Evolutionary conservation across 1,139 yeast genomes (phyloP), one percentile per base, ranked within the genome.

Genomic region (Yamadazyma jaroonii): DNA sequence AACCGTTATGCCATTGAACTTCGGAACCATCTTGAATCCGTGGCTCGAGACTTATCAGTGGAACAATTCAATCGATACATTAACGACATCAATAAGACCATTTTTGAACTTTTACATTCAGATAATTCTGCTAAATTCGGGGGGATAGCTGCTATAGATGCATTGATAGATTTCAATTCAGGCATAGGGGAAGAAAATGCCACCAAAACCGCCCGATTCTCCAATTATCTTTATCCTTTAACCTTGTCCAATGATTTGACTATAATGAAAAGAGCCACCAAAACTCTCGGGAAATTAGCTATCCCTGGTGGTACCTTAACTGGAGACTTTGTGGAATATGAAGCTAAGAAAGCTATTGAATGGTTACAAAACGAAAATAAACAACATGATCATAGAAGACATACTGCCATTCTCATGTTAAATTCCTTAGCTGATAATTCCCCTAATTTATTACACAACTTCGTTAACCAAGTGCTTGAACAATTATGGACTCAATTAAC

Each of bases 311-410:
- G 95, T 1, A 79, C 94, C 2, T 64, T 89, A 39, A 87, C 96
- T 0, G 89, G 95, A 1, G 97, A 89, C 40, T 84, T 92, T 59
- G 97, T 92, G 22, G 97, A 90, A 46, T 85, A 81, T 50, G 97
- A 92, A 57, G 94, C 94, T 9, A 86, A 85, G 53, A 73, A 89
- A 39, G 89, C 96, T 32, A 72, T 90, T 37, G 97, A 92, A 58
- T 85, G 97, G 95, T 72, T 92, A 25, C 90, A 85, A 40, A 72
- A 83, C 15, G 81, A 78, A 35, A 90, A 84, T 48, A 82, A 87
- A 48, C 90, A 84, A 53, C 69, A 67, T 43, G 96, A 88, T 50
- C 77, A 77, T 38, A 76, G 95, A 52, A 77, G 95, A 45, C 96
- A 89, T 58, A 96, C 97, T 0, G 96, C 97, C 1, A 83, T 92